Percentiles rank a stretch among this genome's conserved stretches.
These are phyloP conservation scores for Suillus discolor DNA, from an alignment of 768 basidiomycete species.

Conservation along the genomic window DNA sequence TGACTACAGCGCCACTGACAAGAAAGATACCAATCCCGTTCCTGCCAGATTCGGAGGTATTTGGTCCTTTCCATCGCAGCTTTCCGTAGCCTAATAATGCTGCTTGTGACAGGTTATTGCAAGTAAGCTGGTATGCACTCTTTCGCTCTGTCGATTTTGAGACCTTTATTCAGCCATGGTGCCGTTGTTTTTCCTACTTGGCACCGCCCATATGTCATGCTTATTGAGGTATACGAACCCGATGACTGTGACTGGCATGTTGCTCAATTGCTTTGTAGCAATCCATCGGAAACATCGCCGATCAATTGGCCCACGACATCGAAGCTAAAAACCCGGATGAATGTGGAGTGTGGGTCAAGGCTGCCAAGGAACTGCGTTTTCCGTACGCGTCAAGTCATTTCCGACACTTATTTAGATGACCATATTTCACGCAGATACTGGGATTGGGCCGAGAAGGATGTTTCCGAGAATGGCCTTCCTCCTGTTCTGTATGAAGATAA, in stretches of 20 bases:
- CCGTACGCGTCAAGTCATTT: slow-evolving; percentile 20
- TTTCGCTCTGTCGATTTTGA: not conserved
- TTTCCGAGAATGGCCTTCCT: slow-evolving; percentile 22
- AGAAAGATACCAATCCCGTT: slow-evolving; percentile 26
- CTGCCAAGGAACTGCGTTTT: slow-evolving; percentile 28
- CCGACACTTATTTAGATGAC: not conserved
- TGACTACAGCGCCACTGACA: slow-evolving; percentile 22
- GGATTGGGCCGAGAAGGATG: slow-evolving; percentile 29
- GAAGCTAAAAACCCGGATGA: slow-evolving; percentile 23
- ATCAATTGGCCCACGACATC: slow-evolving; percentile 25
- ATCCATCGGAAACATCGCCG: slow-evolving; percentile 28
- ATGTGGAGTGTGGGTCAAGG: slow-evolving; percentile 19
- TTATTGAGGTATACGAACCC: slow-evolving; percentile 20
- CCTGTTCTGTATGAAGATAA: slow-evolving; percentile 20
- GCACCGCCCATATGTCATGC: slow-evolving; percentile 31
- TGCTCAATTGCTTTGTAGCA: slow-evolving; percentile 15
- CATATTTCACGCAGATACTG: slow-evolving; percentile 21
- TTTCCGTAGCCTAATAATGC: not conserved
- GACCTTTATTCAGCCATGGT: slow-evolving; percentile 18
- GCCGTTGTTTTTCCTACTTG: slow-evolving; percentile 25
- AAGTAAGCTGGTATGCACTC: slow-evolving; percentile 17
- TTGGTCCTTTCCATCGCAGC: not conserved
- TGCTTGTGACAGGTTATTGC: slow-evolving; percentile 24
- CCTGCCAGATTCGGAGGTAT: slow-evolving; percentile 32
- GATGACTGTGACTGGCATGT: not conserved